Base-by-base conservation (phyloP, 108 stramenopile genomes). In the Discostella pseudostelligera region DNA sequence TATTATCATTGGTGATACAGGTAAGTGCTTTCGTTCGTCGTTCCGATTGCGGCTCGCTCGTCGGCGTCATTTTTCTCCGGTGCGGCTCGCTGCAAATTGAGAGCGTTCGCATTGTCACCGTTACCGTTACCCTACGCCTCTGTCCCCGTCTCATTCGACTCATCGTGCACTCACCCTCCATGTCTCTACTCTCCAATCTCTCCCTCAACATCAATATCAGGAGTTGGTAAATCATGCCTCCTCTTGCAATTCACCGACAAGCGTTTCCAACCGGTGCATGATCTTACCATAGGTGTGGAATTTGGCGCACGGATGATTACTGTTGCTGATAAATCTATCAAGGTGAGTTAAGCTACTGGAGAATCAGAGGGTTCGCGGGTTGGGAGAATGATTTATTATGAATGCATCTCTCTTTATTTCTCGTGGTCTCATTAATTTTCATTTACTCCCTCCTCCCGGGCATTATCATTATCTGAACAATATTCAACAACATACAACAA, bases 201-300 rank as follows among this genome's bases (percentile, higher is more conserved):
- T n/a, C n/a, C n/a, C n/a, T n/a, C n/a, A n/a, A n/a, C n/a, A 32
- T 32, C 5, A 32, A 4, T 32, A 32, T 14, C 75, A 96, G 97
- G 99, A 19, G 99, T 99, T 24, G 99, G 99, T 13, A 99, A 99
- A 74, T 97, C 97, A 8, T 99, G 99, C 72, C 87, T 99, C 76
- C 86, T 99, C 43, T 82, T 99, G 56, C 99, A 99, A 80, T 99
- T 99, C 87, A 99, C 98, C 28, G 99, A 99, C 85, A 98, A 98
- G 80, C 91, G 99, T 37, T 99, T 99, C 81, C 97, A 98, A 69
- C 97, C 96, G 12, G 97, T 98, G 17, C 98, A 99, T 60, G 99
- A 99, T 65, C 84, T 99, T 50, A 98, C 99, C 12, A 98, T 98
- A 65, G 99, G 99, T 7, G 99, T 99, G 24, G 93, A 99, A 83